Base-by-base conservation (phyloP, 2,329 filamentous ascomycete genomes). In the Fonsecaea pedrosoi region DNA sequence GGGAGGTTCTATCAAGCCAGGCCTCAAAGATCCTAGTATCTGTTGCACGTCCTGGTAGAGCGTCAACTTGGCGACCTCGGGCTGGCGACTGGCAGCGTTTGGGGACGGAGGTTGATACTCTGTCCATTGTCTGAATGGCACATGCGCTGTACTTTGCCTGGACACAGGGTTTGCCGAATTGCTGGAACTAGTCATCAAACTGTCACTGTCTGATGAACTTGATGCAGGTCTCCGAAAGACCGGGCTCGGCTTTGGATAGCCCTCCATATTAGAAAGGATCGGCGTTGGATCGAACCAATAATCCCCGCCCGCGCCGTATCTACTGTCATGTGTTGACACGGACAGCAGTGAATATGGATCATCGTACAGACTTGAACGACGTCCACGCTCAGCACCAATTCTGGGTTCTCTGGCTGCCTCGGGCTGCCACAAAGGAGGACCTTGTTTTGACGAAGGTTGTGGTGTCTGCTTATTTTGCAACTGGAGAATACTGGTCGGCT, bases 241-340 rank as follows among this genome's bases (percentile, higher is more conserved):
- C 9, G 62, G 48, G 2, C 21, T 56, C 10, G 56, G 35, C 12
- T 60, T 65, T n/a, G 54, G 54, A 4, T 12, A 18, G 15, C 9
- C 8, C 30, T 25, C 54, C 1, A 40, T 32, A 10, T 48, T 48
- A 4, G 53, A 32, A 30, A 53, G n/a, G 35, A 45, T 18, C 5
- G 65, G 63, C 32, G 48, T 59, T 6, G 69, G 67, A 54, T 71
- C 62, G 50, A 71, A 71, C 69, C 69, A 71, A 35, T 66, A 71
- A 42, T 67, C 67, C 32, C 69, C 69, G 54, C 68, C 60, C 30
- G 69, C 65, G n/a, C 79, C 78, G 75, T 88, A 88, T 71, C 86
- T 87, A 25, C 82, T 77, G 72, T 86, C 83, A 63, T 83, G 70
- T 12, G 57, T 53, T 18, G 62, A 67, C 6, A 60, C 34, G 12